Evolutionary conservation across 2,329 filamentous ascomycete species (phyloP).

Genomic region (Xylaria sp.): DNA sequence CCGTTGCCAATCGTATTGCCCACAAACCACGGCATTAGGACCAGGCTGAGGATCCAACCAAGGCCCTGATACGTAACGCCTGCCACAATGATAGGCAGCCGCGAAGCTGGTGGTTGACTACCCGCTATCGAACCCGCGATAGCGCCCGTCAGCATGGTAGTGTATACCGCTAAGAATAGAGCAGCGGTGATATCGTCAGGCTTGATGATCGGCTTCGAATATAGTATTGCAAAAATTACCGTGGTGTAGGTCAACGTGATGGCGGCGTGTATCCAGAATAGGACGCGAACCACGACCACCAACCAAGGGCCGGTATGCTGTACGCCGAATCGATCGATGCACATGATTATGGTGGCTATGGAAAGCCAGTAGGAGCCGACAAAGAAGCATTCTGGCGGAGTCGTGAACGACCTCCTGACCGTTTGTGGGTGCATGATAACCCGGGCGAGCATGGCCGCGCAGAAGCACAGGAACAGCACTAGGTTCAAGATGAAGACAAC

Average conservation of each 20-base stretch:
- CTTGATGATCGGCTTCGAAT: conserved; percentile 3
- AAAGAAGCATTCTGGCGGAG: conserved; percentile 68
- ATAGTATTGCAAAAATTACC: not conserved
- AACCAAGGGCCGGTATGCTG: conserved; percentile 61
- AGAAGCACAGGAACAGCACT: conserved; percentile 63
- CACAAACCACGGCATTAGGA: conserved; percentile 71
- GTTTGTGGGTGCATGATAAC: conserved; percentile 62
- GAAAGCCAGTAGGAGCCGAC: conserved; percentile 71
- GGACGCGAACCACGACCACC: conserved; percentile 60
- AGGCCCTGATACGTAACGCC: conserved; percentile 71
- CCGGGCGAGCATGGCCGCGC: conserved; percentile 58
- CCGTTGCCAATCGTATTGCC: conserved; percentile 67
- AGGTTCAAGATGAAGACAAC: conserved; percentile 68
- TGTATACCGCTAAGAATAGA: conserved; percentile 64
- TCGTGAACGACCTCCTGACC: conserved; percentile 58
- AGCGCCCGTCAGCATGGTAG: conserved; percentile 71
- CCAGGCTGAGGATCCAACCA: conserved; percentile 66
- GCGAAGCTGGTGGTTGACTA: conserved; percentile 58
- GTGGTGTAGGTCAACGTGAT: conserved; percentile 55
- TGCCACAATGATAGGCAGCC: conserved; percentile 65
- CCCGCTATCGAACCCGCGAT: conserved; percentile 64
- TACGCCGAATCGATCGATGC: conserved; percentile 62
- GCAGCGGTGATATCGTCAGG: not conserved
- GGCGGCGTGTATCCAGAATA: conserved; percentile 71
- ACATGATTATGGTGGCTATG: conserved; percentile 68